Evolutionary conservation across 1,139 yeast species (phyloP).

Genomic region (Hansenula lynferdii): DNA sequence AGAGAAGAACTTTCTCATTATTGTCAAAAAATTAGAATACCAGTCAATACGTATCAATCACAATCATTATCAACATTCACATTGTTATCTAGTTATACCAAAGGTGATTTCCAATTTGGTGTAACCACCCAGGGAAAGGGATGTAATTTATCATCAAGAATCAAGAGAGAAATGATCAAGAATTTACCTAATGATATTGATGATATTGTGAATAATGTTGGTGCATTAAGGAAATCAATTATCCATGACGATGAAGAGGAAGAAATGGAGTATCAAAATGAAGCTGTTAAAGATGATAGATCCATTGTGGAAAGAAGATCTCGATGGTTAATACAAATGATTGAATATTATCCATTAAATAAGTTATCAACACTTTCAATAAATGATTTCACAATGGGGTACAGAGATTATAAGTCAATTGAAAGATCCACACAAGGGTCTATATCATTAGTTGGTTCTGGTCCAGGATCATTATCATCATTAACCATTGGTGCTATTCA

Average conservation of each 20-base stretch:
- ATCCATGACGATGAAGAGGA: constrained; percentile 38
- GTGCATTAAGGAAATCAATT: constrained; percentile 56
- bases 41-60: constrained; percentile 73
- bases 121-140: constrained; percentile 89
- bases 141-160: constrained; percentile 76
- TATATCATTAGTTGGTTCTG: constrained; percentile 84
- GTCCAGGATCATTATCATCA: constrained; percentile 85
- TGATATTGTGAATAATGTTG: constrained; percentile 62
- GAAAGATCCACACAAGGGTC: constrained; percentile 35
- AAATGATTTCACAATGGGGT: constrained; percentile 49
- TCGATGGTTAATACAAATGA: constrained; percentile 85
- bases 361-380: constrained; percentile 54
- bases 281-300: constrained; percentile 54
- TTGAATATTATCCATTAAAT: constrained; percentile 81
- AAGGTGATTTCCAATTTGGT: constrained; percentile 78
- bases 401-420: constrained; percentile 17
- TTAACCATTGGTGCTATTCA: constrained; percentile 82
- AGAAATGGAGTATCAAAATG: constrained; percentile 12
- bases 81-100: constrained; percentile 61
- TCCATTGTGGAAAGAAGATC: constrained; percentile 55
- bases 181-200: constrained; percentile 68
- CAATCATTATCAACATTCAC: constrained; percentile 74
- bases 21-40: constrained; percentile 65
- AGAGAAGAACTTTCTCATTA: constrained; percentile 37
- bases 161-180: constrained; percentile 68